phyloP scores from a whole-genome alignment of 306 rosid genomes.

The Lathyrus aphaca region DNA sequence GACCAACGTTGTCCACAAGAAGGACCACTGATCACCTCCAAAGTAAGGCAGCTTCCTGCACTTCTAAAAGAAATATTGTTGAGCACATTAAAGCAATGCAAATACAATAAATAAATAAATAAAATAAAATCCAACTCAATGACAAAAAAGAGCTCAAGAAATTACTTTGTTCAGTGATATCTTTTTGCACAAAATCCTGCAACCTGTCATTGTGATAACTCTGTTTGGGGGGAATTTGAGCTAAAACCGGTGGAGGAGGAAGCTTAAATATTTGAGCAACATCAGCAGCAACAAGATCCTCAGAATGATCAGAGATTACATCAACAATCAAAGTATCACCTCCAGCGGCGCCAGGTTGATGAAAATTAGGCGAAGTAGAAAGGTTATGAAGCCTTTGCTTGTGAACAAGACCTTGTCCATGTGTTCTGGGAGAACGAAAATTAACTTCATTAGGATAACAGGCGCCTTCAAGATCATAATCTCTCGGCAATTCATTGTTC shows the following conservation, averaged over 20 bases:
- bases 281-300: conserved; percentile 47
- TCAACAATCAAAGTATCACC: conserved; percentile 60
- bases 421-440: conserved; percentile 62
- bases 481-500: conserved; percentile 60
- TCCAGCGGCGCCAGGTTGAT: background rate
- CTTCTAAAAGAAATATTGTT: conserved; percentile 72
- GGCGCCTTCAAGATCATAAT: conserved; percentile 89
- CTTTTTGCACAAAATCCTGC: conserved; percentile 46
- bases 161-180: conserved; percentile 74
- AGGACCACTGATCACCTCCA: conserved; percentile 95
- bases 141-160: conserved; percentile 45
- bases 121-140: background rate
- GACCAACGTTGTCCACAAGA: conserved; percentile 64
- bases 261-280: conserved; percentile 73
- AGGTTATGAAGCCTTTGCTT: conserved; percentile 65
- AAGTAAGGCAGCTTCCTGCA: conserved; percentile 93
- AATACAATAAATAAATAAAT: conserved; percentile 28
- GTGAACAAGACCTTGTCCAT: conserved; percentile 64
- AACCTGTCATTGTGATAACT: conserved; percentile 47
- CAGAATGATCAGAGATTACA: conserved; percentile 55
- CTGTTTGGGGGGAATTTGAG: conserved; percentile 53
- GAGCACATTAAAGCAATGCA: conserved; percentile 40
- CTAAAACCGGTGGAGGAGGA: conserved; percentile 39
- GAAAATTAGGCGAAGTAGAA: conserved; percentile 48
- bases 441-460: conserved; percentile 59